phyloP scores from a whole-genome alignment of 1,284 basidiomycete genomes.

The Leccinum holopus region DNA sequence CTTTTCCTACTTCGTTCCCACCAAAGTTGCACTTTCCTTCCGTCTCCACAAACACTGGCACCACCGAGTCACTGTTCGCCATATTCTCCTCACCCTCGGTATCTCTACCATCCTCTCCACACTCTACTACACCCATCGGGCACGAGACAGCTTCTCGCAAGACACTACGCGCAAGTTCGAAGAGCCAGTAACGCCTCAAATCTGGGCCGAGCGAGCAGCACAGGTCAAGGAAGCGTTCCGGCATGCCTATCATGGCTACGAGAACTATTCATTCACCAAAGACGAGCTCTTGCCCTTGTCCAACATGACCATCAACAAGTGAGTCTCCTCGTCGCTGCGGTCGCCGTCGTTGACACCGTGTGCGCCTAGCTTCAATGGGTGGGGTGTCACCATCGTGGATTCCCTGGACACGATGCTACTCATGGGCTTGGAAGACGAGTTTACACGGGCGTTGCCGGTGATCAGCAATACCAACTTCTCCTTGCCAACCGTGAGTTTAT shows the following conservation, averaged over 20 bases:
- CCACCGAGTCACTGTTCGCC: slow-evolving; percentile 32
- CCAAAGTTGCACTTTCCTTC: neutral
- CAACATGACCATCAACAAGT: slow-evolving; percentile 52
- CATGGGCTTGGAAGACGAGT: slow-evolving; percentile 81
- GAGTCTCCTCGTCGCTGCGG: slow-evolving; percentile 19
- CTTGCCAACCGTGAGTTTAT: slow-evolving; percentile 34
- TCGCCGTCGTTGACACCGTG: slow-evolving; percentile 9
- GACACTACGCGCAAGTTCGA: slow-evolving; percentile 15
- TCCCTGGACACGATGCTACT: slow-evolving; percentile 87
- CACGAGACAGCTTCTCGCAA: slow-evolving; percentile 3
- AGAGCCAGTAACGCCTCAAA: slow-evolving; percentile 24
- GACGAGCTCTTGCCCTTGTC: slow-evolving; percentile 62
- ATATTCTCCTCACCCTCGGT: slow-evolving; percentile 28
- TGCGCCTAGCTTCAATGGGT: slow-evolving; percentile 66
- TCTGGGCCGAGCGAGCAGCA: slow-evolving; percentile 55
- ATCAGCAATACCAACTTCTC: slow-evolving; percentile 68
- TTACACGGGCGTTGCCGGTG: slow-evolving; percentile 65
- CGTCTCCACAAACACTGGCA: neutral
- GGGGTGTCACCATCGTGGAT: slow-evolving; percentile 86
- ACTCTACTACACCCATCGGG: slow-evolving; percentile 23
- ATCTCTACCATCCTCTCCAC: slow-evolving; percentile 25
- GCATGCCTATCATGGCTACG: slow-evolving; percentile 64
- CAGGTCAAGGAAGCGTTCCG: slow-evolving; percentile 59
- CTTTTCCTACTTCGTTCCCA: neutral
- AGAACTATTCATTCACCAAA: slow-evolving; percentile 50